phyloP scores from a whole-genome alignment of 2,329 filamentous ascomycete genomes.

The Paramyrothecium sp. region DNA sequence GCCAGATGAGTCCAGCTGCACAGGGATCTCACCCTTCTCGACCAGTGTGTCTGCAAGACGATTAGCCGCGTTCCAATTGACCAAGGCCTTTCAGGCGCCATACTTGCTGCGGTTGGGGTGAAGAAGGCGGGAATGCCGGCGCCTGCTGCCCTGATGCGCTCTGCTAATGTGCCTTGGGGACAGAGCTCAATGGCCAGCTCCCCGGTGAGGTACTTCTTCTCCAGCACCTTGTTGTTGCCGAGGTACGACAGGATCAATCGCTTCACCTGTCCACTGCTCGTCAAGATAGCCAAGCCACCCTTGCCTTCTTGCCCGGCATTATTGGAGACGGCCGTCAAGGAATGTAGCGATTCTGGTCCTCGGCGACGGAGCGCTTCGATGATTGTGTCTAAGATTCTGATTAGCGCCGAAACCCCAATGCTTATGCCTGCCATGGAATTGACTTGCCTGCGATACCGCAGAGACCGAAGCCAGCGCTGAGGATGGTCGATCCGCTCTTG shows the following conservation, averaged over 20 bases:
- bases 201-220: constrained; percentile 73
- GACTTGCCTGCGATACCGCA: constrained; percentile 68
- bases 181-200: constrained; percentile 73
- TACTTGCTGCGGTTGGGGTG: constrained; percentile 70
- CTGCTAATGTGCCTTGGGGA: constrained; percentile 72
- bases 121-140: constrained; percentile 80
- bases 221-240: constrained; percentile 74
- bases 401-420: neutral
- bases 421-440: neutral
- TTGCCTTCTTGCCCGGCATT: constrained; percentile 72
- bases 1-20: constrained; percentile 58
- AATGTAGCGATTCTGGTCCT: constrained; percentile 59
- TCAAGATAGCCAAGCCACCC: constrained; percentile 67
- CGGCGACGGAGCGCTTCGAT: constrained; percentile 65
- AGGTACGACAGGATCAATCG: constrained; percentile 75
- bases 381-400: constrained; percentile 56
- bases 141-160: constrained; percentile 70
- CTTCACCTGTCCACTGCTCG: constrained; percentile 67
- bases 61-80: constrained; percentile 4
- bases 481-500: constrained; percentile 65
- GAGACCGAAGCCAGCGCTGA: constrained; percentile 80
- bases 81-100: constrained; percentile 18
- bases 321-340: constrained; percentile 76
- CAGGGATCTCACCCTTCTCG: constrained; percentile 67
- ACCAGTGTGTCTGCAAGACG: constrained; percentile 54